phyloP scores from a whole-genome alignment of 306 rosid genomes.

The Vachellia collinsii region DNA sequence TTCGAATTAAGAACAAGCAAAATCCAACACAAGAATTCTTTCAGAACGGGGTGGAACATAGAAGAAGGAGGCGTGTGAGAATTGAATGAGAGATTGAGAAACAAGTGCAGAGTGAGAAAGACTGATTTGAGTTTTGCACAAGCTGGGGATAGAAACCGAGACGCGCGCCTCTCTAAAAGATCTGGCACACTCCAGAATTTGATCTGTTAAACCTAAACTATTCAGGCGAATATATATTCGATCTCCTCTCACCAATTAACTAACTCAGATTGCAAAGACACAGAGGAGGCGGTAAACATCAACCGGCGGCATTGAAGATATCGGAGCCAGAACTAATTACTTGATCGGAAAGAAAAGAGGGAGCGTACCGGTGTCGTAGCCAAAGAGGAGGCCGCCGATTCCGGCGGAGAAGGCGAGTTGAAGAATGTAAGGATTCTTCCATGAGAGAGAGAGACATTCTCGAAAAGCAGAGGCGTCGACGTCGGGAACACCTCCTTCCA shows the following conservation, averaged over 20 bases:
- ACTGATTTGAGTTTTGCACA: background rate
- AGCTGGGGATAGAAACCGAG: background rate
- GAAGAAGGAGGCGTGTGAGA: background rate
- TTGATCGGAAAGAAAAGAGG: background rate
- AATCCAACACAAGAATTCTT: background rate
- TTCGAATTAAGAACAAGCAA: no score
- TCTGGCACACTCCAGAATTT: background rate
- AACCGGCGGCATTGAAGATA: background rate
- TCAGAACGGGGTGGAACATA: background rate
- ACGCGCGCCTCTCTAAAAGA: background rate
- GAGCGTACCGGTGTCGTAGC: slow-evolving; percentile 60
- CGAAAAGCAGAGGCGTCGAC: slow-evolving; percentile 64
- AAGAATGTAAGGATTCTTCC: slow-evolving; percentile 68
- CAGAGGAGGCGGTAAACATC: background rate
- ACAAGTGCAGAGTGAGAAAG: background rate
- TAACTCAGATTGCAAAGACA: background rate
- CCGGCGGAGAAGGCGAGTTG: slow-evolving; percentile 76
- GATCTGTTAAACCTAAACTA: background rate
- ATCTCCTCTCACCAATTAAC: background rate
- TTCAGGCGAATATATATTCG: background rate
- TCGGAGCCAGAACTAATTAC: background rate
- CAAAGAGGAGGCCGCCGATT: slow-evolving; percentile 71
- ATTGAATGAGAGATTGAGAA: background rate
- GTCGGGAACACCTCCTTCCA: slow-evolving; percentile 66
- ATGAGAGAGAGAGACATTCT: slow-evolving; percentile 65